phyloP scores from a whole-genome alignment of 2,329 filamentous ascomycete genomes.

The Penicillium concentricum region DNA sequence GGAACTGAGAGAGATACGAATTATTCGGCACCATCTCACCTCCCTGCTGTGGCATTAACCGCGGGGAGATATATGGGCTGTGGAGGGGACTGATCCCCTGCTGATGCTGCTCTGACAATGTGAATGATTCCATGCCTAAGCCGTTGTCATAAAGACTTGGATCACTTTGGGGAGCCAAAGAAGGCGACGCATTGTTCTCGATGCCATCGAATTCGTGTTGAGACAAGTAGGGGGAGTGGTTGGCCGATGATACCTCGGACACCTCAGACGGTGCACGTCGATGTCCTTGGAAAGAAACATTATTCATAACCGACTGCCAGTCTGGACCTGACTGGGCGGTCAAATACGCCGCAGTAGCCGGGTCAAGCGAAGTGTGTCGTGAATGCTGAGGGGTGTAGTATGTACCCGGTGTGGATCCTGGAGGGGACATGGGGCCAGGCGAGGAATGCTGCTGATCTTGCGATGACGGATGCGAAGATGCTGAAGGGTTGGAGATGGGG shows the following conservation, averaged over 20 bases:
- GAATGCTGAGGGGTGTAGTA: conserved; percentile 58
- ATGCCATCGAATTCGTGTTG: conserved; percentile 76
- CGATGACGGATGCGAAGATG: conserved; percentile 57
- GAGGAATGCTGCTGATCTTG: conserved; percentile 55
- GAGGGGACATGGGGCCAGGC: conserved; percentile 55
- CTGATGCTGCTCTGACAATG: conserved; percentile 65
- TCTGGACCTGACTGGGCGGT: conserved; percentile 53
- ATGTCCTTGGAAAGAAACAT: conserved; percentile 71
- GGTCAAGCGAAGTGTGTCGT: conserved; percentile 61
- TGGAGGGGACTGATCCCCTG: conserved; percentile 61
- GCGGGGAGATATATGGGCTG: conserved; percentile 70
- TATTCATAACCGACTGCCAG: conserved; percentile 57
- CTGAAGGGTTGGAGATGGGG: conserved; percentile 51
- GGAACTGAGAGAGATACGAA: conserved; percentile 50
- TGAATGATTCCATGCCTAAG: conserved; percentile 75
- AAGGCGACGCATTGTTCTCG: conserved; percentile 72
- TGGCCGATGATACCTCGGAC: conserved; percentile 83
- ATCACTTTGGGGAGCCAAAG: conserved; percentile 72
- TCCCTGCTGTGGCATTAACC: conserved; percentile 68
- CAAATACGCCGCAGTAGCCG: conserved; percentile 58
- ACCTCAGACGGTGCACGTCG: conserved; percentile 84
- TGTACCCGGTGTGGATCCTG: conserved; percentile 51
- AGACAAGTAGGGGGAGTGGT: conserved; percentile 77
- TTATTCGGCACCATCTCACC: conserved; percentile 55
- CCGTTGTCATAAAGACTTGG: conserved; percentile 72